Evolutionary conservation across 805 yeast genomes (phyloP), one percentile per base, ranked within the genome.

Genomic region (Debaryomyces tyrocola): DNA sequence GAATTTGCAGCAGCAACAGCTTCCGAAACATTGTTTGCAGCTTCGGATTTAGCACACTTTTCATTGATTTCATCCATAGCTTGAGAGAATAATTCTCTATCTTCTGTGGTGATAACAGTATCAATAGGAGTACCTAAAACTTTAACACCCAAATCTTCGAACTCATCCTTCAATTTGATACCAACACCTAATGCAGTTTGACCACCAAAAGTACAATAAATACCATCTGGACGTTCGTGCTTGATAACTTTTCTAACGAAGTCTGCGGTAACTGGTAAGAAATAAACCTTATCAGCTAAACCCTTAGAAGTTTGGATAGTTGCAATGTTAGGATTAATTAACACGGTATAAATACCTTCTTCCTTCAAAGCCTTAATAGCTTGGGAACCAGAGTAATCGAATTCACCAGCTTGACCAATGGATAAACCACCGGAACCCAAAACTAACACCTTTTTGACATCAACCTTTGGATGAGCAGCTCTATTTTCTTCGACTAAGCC

Each of bases 381-480:
- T 74, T 94, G 99, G 46, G 97, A 90, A 63, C 99, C 99, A 39
- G 97, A 90, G 74, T 94, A 94, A 69, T 94, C 99, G 63, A 94
- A 94, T 74, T 94, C 99, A 71, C 99, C 99, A 53, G 99, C 99
- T 77, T 94, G 99, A 56, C 99, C 99, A 66, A 94, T 94, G 46
- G 96, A 88, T 60, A 94, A 78, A 67, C 99, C 99, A 77, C 99
- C 99, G 43, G 97, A 91, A 61, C 99, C 99, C 61, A 94, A 80
- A 48, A 90, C 92, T 56, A 90, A 80, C 42, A 90, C 96, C 74
- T 94, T 94, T 79, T 90, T 90, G 58, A 85, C 96, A 47, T 85
- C 77, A 35, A 83, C 87, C 59, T 81, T 81, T 60, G 97, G 97
- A 60, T 84, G 84, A 37, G 82, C 82, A 34, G 83, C 84, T 56